Percentiles rank a stretch among this genome's conserved stretches.
phyloP scores from a whole-genome alignment of 225 moss, liverwort and hornwort species.

The Marchantia polymorpha region DNA sequence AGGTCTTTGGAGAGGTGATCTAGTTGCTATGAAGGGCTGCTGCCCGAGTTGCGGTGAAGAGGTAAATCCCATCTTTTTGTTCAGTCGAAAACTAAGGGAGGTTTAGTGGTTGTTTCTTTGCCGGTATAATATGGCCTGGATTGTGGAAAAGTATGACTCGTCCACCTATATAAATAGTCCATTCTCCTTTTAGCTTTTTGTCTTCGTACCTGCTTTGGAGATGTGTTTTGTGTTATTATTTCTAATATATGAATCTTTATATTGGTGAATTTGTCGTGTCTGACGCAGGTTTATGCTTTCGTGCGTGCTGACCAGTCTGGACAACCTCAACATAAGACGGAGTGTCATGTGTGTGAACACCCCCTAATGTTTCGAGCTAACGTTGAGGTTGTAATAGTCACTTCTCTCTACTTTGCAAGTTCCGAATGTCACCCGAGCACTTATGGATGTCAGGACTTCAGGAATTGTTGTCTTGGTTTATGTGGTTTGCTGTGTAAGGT shows the following conservation, averaged over 20 bases:
- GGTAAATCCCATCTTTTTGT: too few relatives aligned
- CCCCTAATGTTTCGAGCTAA: conserved; percentile 70
- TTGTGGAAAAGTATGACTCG: background rate
- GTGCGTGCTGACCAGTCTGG: conserved; percentile 62
- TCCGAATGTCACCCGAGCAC: background rate
- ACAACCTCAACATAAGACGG: conserved; percentile 67
- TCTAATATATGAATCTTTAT: background rate
- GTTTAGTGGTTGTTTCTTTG: background rate
- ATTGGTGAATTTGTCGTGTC: background rate
- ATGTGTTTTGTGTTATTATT: background rate
- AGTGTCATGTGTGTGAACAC: conserved; percentile 85
- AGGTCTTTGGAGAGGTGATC: conserved; percentile 74
- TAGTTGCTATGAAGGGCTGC: conserved; percentile 84
- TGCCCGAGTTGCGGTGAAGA: conserved; percentile 94
- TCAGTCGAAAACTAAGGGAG: too few relatives aligned
- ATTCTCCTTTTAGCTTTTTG: background rate
- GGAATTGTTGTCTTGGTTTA: too few relatives aligned
- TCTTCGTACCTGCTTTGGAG: background rate
- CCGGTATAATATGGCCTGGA: background rate
- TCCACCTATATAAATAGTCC: background rate
- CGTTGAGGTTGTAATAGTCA: conserved; percentile 42
- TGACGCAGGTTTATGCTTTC: conserved; percentile 70
- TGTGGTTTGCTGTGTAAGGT: too few relatives aligned
- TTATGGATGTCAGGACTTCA: background rate
- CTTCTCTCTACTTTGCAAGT: background rate